phyloP scores from a whole-genome alignment of 2,329 filamentous ascomycete genomes.

The Intubia oerlemansii region DNA sequence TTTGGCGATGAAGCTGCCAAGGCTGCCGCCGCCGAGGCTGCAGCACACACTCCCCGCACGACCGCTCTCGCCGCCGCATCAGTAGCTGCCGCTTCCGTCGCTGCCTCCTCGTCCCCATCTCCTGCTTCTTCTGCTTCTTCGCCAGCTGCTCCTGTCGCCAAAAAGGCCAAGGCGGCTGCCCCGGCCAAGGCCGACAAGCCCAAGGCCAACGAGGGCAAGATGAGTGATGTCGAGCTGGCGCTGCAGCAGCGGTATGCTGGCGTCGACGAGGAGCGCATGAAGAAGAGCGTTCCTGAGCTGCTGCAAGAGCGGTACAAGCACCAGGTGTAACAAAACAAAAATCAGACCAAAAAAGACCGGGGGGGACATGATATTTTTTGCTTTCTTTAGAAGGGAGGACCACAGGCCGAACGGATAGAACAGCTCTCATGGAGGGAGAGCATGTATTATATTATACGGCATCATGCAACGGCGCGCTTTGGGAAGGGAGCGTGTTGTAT shows the following conservation, averaged over 20 bases:
- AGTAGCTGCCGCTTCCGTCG: too few relatives aligned
- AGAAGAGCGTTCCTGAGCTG: constrained; percentile 29
- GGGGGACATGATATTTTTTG: too few relatives aligned
- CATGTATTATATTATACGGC: too few relatives aligned
- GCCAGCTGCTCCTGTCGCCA: not conserved
- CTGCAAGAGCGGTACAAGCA: constrained; percentile 32
- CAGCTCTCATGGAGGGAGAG: too few relatives aligned
- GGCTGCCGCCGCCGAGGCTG: constrained; percentile 5
- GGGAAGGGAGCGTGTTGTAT: too few relatives aligned
- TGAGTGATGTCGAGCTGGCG: constrained; percentile 24
- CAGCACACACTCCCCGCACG: not conserved
- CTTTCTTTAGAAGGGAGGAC: too few relatives aligned
- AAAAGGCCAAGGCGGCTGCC: not conserved
- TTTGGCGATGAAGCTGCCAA: constrained; percentile 14
- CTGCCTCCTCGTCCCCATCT: too few relatives aligned
- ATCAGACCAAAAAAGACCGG: too few relatives aligned
- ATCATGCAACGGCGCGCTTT: too few relatives aligned
- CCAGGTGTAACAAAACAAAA: not conserved
- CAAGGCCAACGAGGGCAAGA: constrained; percentile 4
- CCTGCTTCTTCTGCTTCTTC: too few relatives aligned
- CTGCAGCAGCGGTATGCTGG: constrained; percentile 27
- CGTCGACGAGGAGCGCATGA: constrained; percentile 14
- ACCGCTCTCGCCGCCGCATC: not conserved
- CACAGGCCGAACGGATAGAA: too few relatives aligned
- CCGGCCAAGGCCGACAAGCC: not conserved